These are phyloP conservation scores for Pythium sukuiense DNA, from an alignment of 352 stramenopile genomes.

Conservation along the genomic window DNA sequence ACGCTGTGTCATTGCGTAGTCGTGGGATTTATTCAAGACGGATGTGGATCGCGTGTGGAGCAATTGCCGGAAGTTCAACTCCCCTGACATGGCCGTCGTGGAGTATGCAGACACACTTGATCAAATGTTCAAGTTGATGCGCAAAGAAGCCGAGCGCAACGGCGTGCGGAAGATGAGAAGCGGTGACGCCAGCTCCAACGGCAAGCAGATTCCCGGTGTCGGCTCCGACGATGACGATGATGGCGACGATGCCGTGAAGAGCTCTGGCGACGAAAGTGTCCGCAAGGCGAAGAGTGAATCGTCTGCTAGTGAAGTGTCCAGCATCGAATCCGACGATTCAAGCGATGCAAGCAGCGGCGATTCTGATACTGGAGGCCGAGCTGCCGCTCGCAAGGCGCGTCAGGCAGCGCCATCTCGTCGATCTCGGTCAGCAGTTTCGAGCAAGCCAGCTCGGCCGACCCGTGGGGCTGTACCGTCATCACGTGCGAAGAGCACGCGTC, in stretches of 20 bases:
- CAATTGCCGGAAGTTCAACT: slow-evolving; percentile 86
- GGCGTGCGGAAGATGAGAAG: slow-evolving; percentile 48
- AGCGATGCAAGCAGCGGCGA: slow-evolving; percentile 45
- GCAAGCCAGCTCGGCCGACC: slow-evolving; percentile 1
- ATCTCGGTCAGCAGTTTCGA: neutral
- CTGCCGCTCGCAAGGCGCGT: slow-evolving; percentile 1
- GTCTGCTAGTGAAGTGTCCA: slow-evolving; percentile 63
- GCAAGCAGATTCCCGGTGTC: neutral
- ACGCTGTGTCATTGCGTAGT: slow-evolving; percentile 24
- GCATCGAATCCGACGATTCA: slow-evolving; percentile 44
- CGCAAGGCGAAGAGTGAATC: slow-evolving; percentile 64
- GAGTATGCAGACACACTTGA: slow-evolving; percentile 74
- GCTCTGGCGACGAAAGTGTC: slow-evolving; percentile 47
- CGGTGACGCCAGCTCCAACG: neutral
- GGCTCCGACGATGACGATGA: slow-evolving; percentile 22
- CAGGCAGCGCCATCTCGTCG: neutral
- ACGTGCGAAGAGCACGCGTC: neutral
- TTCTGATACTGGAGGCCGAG: slow-evolving; percentile 14
- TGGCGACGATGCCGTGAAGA: slow-evolving; percentile 34
- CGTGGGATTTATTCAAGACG: slow-evolving; percentile 74
- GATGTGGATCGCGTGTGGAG: slow-evolving; percentile 82
- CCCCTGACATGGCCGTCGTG: slow-evolving; percentile 70
- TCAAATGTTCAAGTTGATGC: slow-evolving; percentile 66
- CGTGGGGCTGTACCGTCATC: slow-evolving; percentile 1
- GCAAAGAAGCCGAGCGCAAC: slow-evolving; percentile 51